These are phyloP conservation scores for Kalmusia sp. DNA, from an alignment of 2,329 filamentous ascomycete genomes.

Conservation along the genomic window DNA sequence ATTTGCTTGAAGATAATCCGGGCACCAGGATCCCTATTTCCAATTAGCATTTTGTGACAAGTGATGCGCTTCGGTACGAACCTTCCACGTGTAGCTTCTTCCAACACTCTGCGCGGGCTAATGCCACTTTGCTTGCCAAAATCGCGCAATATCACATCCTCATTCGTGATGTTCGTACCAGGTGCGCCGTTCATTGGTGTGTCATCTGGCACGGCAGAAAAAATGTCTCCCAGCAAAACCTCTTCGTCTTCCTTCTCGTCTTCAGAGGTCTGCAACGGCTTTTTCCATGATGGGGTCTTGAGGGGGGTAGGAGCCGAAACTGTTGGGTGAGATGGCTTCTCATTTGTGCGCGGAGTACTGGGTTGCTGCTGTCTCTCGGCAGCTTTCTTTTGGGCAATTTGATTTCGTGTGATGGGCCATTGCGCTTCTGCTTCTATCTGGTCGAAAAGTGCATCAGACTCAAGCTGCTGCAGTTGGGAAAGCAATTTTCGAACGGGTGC, in stretches of 20 bases:
- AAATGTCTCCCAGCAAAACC: constrained; percentile 63
- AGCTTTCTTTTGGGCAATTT: constrained; percentile 50
- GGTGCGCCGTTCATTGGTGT: constrained; percentile 46
- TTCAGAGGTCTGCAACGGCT: constrained; percentile 5
- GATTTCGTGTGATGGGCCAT: constrained; percentile 54
- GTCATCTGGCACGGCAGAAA: constrained; percentile 54
- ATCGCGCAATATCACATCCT: constrained; percentile 72
- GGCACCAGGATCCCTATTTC: constrained; percentile 67
- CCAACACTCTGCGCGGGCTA: constrained; percentile 76
- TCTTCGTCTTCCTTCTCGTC: constrained; percentile 60
- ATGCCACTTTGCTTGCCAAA: constrained; percentile 86
- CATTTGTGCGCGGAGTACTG: not conserved
- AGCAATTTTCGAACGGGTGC: constrained; percentile 69
- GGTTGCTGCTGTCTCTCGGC: constrained; percentile 23
- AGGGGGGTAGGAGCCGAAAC: not conserved
- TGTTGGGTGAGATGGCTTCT: not conserved
- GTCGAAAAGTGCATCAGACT: constrained; percentile 66
- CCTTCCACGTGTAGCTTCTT: constrained; percentile 87
- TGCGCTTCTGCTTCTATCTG: constrained; percentile 52
- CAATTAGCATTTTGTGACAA: not conserved
- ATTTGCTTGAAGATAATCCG: constrained; percentile 72
- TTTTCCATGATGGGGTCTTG: constrained; percentile 5
- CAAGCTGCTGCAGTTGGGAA: constrained; percentile 77
- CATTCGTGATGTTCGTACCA: constrained; percentile 42
- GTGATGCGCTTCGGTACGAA: constrained; percentile 40